Evolutionary conservation across 2,329 filamentous ascomycete genomes (phyloP).

Genomic region (Hymenoscyphus scutula): DNA sequence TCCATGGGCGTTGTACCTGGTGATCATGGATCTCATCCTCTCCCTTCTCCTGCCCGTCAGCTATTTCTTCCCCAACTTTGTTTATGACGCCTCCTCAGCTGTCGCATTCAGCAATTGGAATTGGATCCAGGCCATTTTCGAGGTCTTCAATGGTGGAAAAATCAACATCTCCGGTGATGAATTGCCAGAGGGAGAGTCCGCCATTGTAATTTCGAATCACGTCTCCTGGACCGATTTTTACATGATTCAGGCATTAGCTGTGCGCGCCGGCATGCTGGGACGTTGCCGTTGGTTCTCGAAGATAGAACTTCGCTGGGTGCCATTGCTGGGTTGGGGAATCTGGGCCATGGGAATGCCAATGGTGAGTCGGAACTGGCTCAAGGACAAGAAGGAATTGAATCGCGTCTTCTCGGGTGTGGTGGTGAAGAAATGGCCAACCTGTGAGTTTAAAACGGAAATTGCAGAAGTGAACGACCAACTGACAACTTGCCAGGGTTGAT

Average conservation of each 20-base stretch:
- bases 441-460: conserved; percentile 41
- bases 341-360: conserved; percentile 66
- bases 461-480: conserved; percentile 8
- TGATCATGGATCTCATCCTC: conserved; percentile 50
- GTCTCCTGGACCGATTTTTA: conserved; percentile 63
- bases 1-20: conserved; percentile 54
- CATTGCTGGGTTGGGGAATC: conserved; percentile 61
- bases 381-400: conserved; percentile 54
- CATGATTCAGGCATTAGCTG: conserved; percentile 58
- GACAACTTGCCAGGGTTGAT: conserved; percentile 52
- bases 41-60: conserved; percentile 49
- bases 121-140: conserved; percentile 58
- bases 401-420: conserved; percentile 55
- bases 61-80: conserved; percentile 46
- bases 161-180: conserved; percentile 53
- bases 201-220: conserved; percentile 60
- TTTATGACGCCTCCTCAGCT: conserved; percentile 53
- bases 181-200: conserved; percentile 54
- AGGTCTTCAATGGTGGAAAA: conserved; percentile 49
- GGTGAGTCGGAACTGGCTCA: conserved; percentile 58
- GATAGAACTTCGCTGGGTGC: conserved; percentile 55
- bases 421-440: conserved; percentile 53
- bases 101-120: conserved; percentile 55
- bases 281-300: conserved; percentile 63
- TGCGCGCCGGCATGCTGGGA: conserved; percentile 55